These are phyloP conservation scores for Scenedesmus sp. DNA, from an alignment of 163 green algal species.

Conservation along the genomic window DNA sequence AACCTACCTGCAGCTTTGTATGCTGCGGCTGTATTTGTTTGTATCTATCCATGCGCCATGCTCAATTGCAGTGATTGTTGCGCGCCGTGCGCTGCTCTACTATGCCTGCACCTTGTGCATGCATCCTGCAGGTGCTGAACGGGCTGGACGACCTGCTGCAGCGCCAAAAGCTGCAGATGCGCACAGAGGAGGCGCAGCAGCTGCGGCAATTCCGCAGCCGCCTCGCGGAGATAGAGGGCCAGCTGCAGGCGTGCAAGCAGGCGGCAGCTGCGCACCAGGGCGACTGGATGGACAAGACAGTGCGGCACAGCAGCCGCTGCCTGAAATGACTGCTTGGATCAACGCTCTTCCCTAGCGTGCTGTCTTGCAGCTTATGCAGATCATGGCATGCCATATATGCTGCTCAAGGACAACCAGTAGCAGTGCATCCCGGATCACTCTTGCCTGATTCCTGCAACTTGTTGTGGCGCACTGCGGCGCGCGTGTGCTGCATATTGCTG, in stretches of 20 bases:
- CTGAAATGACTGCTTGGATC: not conserved
- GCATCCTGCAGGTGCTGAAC: constrained; percentile 21
- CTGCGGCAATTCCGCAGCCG: constrained; percentile 36
- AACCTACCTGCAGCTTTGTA: no score
- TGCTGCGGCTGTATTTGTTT: not conserved
- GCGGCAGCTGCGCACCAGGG: constrained; percentile 46
- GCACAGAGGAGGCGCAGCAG: constrained; percentile 45
- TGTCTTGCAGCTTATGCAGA: not conserved
- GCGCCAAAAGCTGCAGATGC: constrained; percentile 44
- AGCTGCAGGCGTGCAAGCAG: constrained; percentile 26
- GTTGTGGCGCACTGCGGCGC: not conserved
- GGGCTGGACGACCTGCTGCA: constrained; percentile 47
- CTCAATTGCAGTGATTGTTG: not conserved
- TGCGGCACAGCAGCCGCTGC: not conserved
- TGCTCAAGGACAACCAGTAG: not conserved
- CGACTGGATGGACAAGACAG: constrained; percentile 46
- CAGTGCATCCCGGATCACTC: not conserved
- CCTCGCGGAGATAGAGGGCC: constrained; percentile 45
- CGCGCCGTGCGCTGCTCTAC: no score
- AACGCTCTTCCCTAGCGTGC: constrained; percentile 2
- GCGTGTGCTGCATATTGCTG: not conserved
- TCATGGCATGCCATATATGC: not conserved
- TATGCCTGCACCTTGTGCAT: not conserved
- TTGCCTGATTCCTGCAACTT: not conserved
- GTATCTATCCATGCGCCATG: not conserved